phyloP scores from a whole-genome alignment of 345 rosid genomes.

The Murraya paniculata region DNA sequence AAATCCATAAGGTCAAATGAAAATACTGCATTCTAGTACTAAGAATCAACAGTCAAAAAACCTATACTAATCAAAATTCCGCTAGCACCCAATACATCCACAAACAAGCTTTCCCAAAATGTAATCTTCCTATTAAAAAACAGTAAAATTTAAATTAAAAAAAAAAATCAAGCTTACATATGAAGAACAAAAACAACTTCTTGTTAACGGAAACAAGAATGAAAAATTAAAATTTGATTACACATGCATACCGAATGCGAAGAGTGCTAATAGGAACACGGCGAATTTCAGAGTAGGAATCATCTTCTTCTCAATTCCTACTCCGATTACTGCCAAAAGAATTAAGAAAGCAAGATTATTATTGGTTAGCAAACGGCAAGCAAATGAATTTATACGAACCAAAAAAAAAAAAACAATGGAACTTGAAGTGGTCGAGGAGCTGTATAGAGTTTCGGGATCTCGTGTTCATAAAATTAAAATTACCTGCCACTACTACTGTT shows the following conservation, averaged over 20 bases:
- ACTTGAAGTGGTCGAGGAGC: neutral
- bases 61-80: neutral
- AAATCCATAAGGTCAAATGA: neutral
- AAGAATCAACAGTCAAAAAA: neutral
- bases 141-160: no score
- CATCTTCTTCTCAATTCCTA: constrained; percentile 35
- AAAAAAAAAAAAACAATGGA: neutral
- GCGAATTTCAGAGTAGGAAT: constrained; percentile 43
- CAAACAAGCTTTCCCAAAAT: neutral
- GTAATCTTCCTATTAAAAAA: neutral
- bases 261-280: constrained; percentile 36
- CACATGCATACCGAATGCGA: constrained; percentile 42
- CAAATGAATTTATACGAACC: neutral
- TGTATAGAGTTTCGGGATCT: constrained; percentile 55
- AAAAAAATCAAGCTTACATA: neutral
- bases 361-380: neutral
- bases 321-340: constrained; percentile 31
- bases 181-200: neutral
- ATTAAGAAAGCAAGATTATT: neutral
- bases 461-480: constrained; percentile 67
- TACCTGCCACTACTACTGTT: constrained; percentile 29
- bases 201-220: neutral
- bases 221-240: neutral
- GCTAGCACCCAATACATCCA: neutral
- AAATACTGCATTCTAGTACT: neutral